Base-by-base conservation (phyloP, 208 protist genomes). In the Hexamita inflata region DNA sequence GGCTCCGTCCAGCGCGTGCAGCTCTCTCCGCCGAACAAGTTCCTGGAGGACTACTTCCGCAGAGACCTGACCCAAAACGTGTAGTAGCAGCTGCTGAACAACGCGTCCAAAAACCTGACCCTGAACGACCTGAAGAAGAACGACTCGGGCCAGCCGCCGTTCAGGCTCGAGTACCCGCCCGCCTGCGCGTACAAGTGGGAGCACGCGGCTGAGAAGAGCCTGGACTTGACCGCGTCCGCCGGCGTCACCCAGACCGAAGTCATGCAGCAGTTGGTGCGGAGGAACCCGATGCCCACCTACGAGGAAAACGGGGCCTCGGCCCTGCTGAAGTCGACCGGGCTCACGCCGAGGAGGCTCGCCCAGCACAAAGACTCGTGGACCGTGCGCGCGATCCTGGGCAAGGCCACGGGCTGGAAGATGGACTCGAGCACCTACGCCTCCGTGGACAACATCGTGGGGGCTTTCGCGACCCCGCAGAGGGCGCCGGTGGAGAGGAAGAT, bases 1-100 rank as follows among this genome's bases (percentile, higher is more conserved):
- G 64, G 64, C n/a, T 45, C 42, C 7, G 64, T 45, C 38, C 35
- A 70, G 64, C 2, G 64, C 2, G 64, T 70, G 4, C 11, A 70
- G 24, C 64, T 70, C 2, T 7, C 11, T 19, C 9, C 9, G 4
- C 64, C 64, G 64, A 4, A 70, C 35, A 32, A 35, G n/a, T 4
- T 45, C 7, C 42, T 70, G 4, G 11, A 70, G 4, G 11, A 35
- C 4, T 4, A 9, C 7, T 70, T 70, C 35, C 38, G 64, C 60
- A n/a, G 24, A 34, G 24, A 49, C n/a, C 11, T 29, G n/a, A 15
- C 4, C 11, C 2, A 57, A 40, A 2, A 32, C 9, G 34, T 70
- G 4, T 49, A 45, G 42, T 7, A n/a, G 4, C 2, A 45, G 35
- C 4, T 13, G 59, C 7, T 15, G 42, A 45, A 38, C 35, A 15